A percentile compares a stretch with the other conserved stretches of the same genome.
Conservation (phyloP, 2,329 filamentous ascomycete species). For the Pseudocercospora musae region DNA sequence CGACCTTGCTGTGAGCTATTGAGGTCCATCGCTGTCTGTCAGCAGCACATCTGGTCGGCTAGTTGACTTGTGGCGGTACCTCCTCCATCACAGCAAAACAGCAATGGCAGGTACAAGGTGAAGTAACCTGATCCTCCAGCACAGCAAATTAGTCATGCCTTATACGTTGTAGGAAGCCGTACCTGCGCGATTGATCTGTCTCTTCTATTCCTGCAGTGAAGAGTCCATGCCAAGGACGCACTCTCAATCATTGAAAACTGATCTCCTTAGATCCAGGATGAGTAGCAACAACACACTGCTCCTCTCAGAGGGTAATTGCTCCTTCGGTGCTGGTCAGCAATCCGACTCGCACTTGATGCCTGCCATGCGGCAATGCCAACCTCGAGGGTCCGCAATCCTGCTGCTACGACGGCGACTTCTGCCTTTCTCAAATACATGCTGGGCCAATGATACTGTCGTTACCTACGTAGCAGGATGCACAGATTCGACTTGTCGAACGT, state of each 20-base stretch:
- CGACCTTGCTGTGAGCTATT: not conserved
- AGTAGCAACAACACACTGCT: not conserved
- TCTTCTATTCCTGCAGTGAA: not conserved
- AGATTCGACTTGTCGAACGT: not conserved
- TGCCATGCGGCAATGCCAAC: not conserved
- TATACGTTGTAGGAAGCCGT: not conserved
- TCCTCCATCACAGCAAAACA: not conserved
- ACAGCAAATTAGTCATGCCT: not conserved
- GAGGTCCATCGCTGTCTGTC: not conserved
- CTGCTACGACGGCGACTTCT: not conserved
- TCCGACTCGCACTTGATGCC: not conserved
- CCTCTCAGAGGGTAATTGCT: not conserved
- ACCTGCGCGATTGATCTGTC: not conserved
- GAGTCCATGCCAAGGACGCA: not conserved
- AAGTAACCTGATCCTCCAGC: not conserved
- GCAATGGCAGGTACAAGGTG: not conserved
- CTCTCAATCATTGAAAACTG: not conserved
- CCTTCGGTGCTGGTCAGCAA: constrained; percentile 3
- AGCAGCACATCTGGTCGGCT: not conserved
- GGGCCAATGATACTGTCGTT: not conserved
- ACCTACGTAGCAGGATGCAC: constrained; percentile 3
- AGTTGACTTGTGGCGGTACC: not conserved
- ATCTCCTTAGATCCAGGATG: not conserved
- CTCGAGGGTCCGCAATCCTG: not conserved
- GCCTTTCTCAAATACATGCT: not conserved